Conservation (phyloP, 1,139 yeast species). For the Hansenula anomala region DNA sequence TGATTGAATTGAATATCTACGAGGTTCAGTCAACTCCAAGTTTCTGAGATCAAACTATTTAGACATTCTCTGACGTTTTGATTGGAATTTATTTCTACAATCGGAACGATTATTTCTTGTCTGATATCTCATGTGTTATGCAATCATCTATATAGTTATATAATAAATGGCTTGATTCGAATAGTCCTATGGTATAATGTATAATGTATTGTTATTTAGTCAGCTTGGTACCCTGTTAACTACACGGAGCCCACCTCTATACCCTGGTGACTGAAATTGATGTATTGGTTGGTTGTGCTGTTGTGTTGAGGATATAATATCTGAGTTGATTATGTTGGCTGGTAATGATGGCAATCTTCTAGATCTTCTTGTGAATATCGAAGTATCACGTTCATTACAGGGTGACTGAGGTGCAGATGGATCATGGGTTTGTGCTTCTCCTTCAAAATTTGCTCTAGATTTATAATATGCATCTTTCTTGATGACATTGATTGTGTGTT, state of each 20-base stretch:
- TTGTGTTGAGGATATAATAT: background rate
- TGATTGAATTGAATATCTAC: background rate
- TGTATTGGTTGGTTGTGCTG: background rate
- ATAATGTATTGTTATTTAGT: too few species aligned
- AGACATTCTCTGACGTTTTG: conserved; percentile 1
- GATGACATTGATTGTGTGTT: background rate
- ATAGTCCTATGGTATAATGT: too few species aligned
- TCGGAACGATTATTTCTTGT: conserved; percentile 1
- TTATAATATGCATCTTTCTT: background rate
- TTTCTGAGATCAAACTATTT: background rate
- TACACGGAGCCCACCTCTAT: background rate
- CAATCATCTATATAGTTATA: background rate
- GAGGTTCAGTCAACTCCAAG: background rate
- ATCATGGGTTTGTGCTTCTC: background rate
- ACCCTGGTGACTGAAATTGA: background rate
- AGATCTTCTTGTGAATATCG: conserved; percentile 1
- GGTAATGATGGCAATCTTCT: background rate
- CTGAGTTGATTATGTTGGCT: background rate
- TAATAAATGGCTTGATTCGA: background rate
- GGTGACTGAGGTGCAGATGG: background rate
- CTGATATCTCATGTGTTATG: background rate
- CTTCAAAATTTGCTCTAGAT: conserved; percentile 1
- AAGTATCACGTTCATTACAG: conserved; percentile 1
- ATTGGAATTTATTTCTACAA: background rate
- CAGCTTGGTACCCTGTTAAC: background rate